Evolutionary conservation across 2,329 filamentous ascomycete genomes (phyloP).

Genomic region (Hansfordia pulvinata): DNA sequence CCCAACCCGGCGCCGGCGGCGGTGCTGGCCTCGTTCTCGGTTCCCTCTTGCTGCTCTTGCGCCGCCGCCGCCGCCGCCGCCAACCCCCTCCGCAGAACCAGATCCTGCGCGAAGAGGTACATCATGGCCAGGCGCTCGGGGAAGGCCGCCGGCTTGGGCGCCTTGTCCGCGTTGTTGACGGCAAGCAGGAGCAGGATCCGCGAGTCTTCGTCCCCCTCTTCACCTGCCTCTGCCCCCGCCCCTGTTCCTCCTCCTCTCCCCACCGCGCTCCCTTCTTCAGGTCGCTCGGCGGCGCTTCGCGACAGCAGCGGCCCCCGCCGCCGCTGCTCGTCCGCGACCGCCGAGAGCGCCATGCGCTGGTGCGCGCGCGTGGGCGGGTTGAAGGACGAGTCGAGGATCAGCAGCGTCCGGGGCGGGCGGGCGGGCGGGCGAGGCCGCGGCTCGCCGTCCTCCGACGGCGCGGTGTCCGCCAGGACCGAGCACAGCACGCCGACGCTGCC

Average conservation of each 20-base stretch:
- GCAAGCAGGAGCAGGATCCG: slow-evolving; percentile 46
- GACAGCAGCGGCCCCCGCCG: too few species aligned
- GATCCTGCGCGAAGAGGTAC: slow-evolving; percentile 49
- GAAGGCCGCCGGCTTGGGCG: slow-evolving; percentile 53
- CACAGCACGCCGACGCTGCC: slow-evolving; percentile 25
- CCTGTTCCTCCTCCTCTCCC: too few species aligned
- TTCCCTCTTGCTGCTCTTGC: slow-evolving; percentile 8
- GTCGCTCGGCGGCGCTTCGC: too few species aligned
- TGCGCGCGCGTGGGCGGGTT: slow-evolving; percentile 55
- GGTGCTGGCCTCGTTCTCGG: too few species aligned
- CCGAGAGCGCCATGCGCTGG: slow-evolving; percentile 38
- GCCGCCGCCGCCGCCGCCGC: neutral
- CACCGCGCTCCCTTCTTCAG: too few species aligned
- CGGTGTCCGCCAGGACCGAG: slow-evolving; percentile 16
- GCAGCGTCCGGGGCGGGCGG: slow-evolving; percentile 21
- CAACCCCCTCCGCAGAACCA: slow-evolving; percentile 15
- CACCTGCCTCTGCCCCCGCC: too few species aligned
- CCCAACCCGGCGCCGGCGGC: neutral
- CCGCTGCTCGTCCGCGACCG: slow-evolving; percentile 22
- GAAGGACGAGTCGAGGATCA: slow-evolving; percentile 55
- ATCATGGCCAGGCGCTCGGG: slow-evolving; percentile 58
- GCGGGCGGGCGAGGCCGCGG: slow-evolving; percentile 8
- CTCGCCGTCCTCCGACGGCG: slow-evolving; percentile 3
- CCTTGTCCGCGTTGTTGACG: slow-evolving; percentile 53
- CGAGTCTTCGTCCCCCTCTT: too few species aligned